Percentiles rank a stretch among this genome's conserved stretches.
Evolutionary conservation across 129 eudicot species (phyloP).

Genomic region (Helianthus tuberosus): DNA sequence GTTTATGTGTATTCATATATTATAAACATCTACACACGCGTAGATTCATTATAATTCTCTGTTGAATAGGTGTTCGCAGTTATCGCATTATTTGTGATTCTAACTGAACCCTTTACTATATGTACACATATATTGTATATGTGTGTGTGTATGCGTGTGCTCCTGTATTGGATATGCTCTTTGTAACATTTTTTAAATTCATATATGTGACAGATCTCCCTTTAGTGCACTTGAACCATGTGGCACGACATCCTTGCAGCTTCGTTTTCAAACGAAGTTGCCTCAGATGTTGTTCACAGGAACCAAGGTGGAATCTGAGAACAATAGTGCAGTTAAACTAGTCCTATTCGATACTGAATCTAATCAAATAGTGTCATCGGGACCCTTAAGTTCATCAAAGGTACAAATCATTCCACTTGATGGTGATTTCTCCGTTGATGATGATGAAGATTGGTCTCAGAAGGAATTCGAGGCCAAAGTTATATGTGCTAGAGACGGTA

Average conservation of each 20-base stretch:
- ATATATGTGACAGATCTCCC: conserved; percentile 41
- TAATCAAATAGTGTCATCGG: conserved; percentile 39
- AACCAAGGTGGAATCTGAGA: conserved; percentile 47
- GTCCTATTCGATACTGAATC: conserved; percentile 58
- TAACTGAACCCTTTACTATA: too few species aligned
- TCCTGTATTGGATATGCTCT: neutral
- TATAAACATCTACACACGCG: too few species aligned
- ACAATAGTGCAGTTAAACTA: conserved; percentile 43
- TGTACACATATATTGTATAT: too few species aligned
- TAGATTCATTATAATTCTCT: too few species aligned
- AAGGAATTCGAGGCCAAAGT: conserved; percentile 48
- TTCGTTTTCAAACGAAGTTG: conserved; percentile 53
- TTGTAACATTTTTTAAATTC: neutral
- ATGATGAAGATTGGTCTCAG: conserved; percentile 70
- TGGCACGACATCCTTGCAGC: conserved; percentile 46
- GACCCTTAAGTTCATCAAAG: conserved; percentile 61
- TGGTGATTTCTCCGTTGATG: conserved; percentile 69
- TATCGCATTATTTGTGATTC: too few species aligned
- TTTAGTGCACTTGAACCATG: conserved; percentile 45
- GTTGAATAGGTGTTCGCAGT: too few species aligned
- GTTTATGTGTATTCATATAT: too few species aligned
- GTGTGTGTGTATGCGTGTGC: neutral
- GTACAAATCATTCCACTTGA: conserved; percentile 60
- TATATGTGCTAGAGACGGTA: conserved; percentile 70
- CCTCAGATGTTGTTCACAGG: conserved; percentile 65